Base-by-base conservation (phyloP, 306 rosid species). In the Prunus mume region DNA sequence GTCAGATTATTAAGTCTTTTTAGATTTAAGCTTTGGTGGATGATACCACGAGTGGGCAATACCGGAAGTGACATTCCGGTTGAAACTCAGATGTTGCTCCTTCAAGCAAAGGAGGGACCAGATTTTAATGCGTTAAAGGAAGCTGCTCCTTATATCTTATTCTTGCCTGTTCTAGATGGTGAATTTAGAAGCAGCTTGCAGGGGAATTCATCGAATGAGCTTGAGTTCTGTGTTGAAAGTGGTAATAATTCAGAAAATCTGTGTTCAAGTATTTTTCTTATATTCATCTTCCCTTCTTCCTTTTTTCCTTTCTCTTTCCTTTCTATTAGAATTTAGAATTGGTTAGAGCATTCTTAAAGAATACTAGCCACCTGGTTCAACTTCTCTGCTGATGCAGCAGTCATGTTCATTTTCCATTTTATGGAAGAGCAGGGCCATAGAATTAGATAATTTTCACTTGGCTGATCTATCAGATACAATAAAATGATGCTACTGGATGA, bases 101-200 rank as follows among this genome's bases (percentile, higher is more conserved):
- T 80, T n/a, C 72, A 80, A 80, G 47, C 76, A 20, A 50, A 55
- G 25, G 58, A 78, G 28, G 76, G 56, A 12, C 55, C n/a, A 27
- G 78, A 50, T 57, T 66, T 28, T 6, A 74, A 68, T 18, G 73
- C 52, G 3, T 60, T 51, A 9, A 28, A 67, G 22, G 76, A 80
- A 25, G 49, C 43, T 55, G 41, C 72, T 56, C 64, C 71, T 80
- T 80, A 80, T 70, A 43, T 74, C 34, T 22, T 80, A 61, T 69
- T 80, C 61, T 74, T 80, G 72, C 83, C 83, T 14, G 55, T 80
- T 50, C 51, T 75, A 19, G 83, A 80, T 14, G 83, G 76, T 13
- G 67, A 80, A 60, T 80, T 80, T 51, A 69, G 83, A 76, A 74
- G 71, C 79, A 80, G 83, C 76, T 61, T 80, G 45, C 83, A 80